Conservation (phyloP, 129 eudicot genomes). For the Heracleum sosnowskyi region DNA sequence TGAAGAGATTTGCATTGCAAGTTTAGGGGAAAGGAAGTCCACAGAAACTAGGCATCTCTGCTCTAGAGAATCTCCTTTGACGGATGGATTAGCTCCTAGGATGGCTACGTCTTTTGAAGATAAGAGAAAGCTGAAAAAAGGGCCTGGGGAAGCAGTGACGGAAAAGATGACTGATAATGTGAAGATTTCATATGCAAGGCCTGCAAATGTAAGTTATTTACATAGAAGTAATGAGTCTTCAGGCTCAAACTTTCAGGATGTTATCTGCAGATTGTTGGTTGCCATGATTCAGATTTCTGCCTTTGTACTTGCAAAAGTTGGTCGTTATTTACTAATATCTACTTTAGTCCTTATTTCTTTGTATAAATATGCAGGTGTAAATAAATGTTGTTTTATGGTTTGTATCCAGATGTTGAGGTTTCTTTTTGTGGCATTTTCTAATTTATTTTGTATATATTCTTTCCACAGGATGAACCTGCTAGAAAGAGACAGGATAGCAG, state of each 20-base stretch:
- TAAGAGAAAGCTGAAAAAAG: constrained; percentile 36
- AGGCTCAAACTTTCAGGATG: background rate
- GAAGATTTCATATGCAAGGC: constrained; percentile 19
- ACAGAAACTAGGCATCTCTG: constrained; percentile 12
- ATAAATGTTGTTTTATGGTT: background rate
- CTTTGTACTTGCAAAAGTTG: background rate
- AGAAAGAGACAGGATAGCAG: background rate
- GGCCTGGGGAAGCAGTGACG: constrained; percentile 18
- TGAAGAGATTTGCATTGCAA: constrained; percentile 7
- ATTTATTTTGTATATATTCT: background rate
- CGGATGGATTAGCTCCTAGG: constrained; percentile 5
- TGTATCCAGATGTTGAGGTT: too few species aligned
- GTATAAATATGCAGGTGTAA: background rate
- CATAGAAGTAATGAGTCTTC: too few species aligned
- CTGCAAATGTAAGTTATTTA: constrained; percentile 24
- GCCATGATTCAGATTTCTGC: background rate
- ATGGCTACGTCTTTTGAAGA: constrained; percentile 30
- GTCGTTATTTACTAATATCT: background rate
- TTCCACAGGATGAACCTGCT: constrained; percentile 14
- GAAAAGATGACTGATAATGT: constrained; percentile 30
- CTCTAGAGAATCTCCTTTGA: constrained; percentile 3
- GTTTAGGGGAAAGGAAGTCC: constrained; percentile 14
- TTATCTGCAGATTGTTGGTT: background rate
- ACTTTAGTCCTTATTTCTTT: background rate
- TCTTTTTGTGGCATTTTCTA: background rate